These are phyloP conservation scores for Chlamydomonas schloesseri DNA, from an alignment of 139 green algal species.

Conservation along the genomic window DNA sequence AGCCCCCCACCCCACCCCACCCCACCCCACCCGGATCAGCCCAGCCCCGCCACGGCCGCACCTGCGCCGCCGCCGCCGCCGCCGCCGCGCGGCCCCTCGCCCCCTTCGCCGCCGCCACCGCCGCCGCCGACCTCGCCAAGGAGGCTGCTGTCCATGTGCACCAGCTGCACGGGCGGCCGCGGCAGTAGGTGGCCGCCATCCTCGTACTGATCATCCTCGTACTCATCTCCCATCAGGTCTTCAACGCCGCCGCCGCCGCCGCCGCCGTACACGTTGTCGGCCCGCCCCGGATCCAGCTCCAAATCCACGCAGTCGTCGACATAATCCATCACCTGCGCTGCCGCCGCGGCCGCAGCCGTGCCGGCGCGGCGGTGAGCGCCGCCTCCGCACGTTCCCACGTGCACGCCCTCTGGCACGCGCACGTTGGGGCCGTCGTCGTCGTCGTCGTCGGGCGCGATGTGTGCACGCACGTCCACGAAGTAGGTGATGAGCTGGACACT, in stretches of 20 bases:
- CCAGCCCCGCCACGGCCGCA: too few relatives aligned
- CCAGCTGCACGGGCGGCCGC: slow-evolving; percentile 8
- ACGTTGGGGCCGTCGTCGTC: not conserved
- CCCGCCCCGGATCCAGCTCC: not conserved
- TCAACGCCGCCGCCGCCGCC: not conserved
- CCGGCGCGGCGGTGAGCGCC: too few relatives aligned
- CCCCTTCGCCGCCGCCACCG: not conserved
- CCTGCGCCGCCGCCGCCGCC: not conserved
- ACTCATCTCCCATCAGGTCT: too few relatives aligned
- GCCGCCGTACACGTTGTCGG: not conserved
- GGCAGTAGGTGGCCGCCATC: not conserved
- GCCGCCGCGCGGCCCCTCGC: not conserved
- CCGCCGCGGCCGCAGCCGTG: not conserved
- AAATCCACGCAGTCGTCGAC: not conserved
- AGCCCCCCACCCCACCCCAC: too few relatives aligned
- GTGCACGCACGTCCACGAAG: slow-evolving; percentile 15
- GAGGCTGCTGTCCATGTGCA: not conserved
- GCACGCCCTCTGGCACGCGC: not conserved
- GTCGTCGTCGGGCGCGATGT: not conserved
- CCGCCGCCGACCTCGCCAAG: not conserved
- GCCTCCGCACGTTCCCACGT: too few relatives aligned
- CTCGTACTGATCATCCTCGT: not conserved
- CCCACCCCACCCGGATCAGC: too few relatives aligned
- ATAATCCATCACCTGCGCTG: not conserved
- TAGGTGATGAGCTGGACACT: slow-evolving; percentile 41